Base-by-base conservation (phyloP, 2,329 filamentous ascomycete genomes). In the Parastagonospora avenae region DNA sequence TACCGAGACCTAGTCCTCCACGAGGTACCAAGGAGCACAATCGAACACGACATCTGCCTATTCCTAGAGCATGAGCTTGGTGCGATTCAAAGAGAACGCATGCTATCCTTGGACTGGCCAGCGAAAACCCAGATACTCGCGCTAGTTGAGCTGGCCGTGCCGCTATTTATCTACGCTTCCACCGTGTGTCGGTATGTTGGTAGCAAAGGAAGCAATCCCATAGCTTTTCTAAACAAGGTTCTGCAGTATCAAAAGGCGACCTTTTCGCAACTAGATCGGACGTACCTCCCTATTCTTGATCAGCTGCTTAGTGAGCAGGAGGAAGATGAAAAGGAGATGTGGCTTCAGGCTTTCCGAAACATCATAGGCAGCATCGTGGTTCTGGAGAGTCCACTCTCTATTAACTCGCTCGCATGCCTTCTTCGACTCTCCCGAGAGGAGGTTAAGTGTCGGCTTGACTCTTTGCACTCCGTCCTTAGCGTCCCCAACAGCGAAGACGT, bases 81-180 rank as follows among this genome's bases (percentile, higher is more conserved):
- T 45, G 11, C 10, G 10, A 61, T 67, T 51, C 53, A 43, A 28
- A 24, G 60, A 41, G 44, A 49, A 27, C 57, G 50, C 32, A 38
- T 33, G 40, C 39, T 68, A 8, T 38, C 55, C n/a, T 30, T 37
- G 44, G 56, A 58, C 42, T 66, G 54, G 71, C 70, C 68, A 35
- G 50, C 57, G 2, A 8, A 49, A 35, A 36, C 67, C 5, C 48
- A 48, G 29, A 60, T 72, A 9, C 30, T 58, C 3, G 49, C 42
- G 6, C 52, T 76, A 6, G 63, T 71, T 35, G 38, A 63, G 44
- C 66, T 39, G 40, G 62, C 50, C 60, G 65, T 37, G 24, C 60
- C 55, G 8, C 53, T 76, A 19, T 76, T 75, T 47, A 75, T 75
- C 47, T 72, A 57, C 32, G 67, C 73, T 41, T 57, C 59, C 27